These are phyloP conservation scores for Stephania cephalantha DNA, from an alignment of 164 flowering plant species.

Conservation along the genomic window DNA sequence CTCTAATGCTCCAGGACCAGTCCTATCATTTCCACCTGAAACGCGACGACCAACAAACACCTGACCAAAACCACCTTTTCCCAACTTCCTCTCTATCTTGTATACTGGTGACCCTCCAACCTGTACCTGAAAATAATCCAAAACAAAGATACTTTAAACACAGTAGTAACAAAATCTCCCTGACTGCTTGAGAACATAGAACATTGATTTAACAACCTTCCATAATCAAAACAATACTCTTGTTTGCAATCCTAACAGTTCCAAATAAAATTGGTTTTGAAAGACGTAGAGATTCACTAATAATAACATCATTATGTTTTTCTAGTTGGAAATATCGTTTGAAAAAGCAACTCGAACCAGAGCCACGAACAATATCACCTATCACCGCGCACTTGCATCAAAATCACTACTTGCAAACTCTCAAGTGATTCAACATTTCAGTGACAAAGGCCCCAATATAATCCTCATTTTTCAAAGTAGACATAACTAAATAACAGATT, in stretches of 20 bases:
- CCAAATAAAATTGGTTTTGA: background rate
- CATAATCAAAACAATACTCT: background rate
- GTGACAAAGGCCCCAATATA: background rate
- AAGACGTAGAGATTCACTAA: background rate
- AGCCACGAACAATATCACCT: background rate
- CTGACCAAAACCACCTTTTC: constrained; percentile 98
- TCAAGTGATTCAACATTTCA: background rate
- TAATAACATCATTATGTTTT: background rate
- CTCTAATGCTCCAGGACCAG: constrained; percentile 65
- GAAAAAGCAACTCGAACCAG: background rate
- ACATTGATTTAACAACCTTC: background rate
- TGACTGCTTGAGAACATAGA: background rate
- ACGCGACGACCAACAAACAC: constrained; percentile 96
- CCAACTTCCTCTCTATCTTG: constrained; percentile 80
- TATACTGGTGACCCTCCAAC: constrained; percentile 86
- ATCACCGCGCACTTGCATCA: background rate
- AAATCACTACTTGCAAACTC: background rate
- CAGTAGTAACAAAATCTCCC: background rate
- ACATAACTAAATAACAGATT: background rate
- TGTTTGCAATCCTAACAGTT: background rate
- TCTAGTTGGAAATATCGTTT: background rate
- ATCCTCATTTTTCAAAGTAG: background rate
- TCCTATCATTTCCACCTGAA: constrained; percentile 57
- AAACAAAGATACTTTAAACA: background rate
- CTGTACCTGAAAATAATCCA: constrained; percentile 50